phyloP scores from a whole-genome alignment of 2,329 filamentous ascomycete species.

The Didymella exigua region DNA sequence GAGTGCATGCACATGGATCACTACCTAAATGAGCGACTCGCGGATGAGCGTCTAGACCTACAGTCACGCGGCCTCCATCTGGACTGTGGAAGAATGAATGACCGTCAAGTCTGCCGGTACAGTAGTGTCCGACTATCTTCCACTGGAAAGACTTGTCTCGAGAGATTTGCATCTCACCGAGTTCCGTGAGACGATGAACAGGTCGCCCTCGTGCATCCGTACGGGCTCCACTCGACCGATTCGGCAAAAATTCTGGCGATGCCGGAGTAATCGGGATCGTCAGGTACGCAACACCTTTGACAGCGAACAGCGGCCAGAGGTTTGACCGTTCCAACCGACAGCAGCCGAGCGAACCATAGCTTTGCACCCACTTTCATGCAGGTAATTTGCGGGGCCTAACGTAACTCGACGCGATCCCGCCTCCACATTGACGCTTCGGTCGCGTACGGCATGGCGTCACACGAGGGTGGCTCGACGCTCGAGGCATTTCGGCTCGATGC shows the following conservation, averaged over 20 bases:
- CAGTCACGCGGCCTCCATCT: not conserved
- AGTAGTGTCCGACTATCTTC: not conserved
- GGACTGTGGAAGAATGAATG: not conserved
- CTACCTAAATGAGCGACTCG: not conserved
- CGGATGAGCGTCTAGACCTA: too few relatives aligned
- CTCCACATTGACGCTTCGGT: slow-evolving; percentile 16
- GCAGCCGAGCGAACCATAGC: slow-evolving; percentile 23
- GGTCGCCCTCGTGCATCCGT: slow-evolving; percentile 2
- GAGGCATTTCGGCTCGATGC: slow-evolving; percentile 6
- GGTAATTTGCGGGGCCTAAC: slow-evolving; percentile 4
- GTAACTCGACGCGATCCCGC: slow-evolving; percentile 9
- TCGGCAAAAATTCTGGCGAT: slow-evolving; percentile 17
- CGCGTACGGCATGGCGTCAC: slow-evolving; percentile 17
- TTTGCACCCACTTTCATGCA: slow-evolving; percentile 14
- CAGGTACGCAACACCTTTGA: slow-evolving; percentile 17
- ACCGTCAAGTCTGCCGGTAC: not conserved
- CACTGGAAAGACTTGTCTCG: not conserved
- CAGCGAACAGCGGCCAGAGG: slow-evolving; percentile 17
- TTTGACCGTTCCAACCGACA: slow-evolving; percentile 23
- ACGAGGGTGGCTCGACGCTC: slow-evolving; percentile 17
- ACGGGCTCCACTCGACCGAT: slow-evolving; percentile 21
- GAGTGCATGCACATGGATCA: not conserved
- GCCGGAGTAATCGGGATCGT: slow-evolving; percentile 22
- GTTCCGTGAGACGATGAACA: slow-evolving; percentile 15
- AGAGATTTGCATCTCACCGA: slow-evolving; percentile 5